Percentiles rank a stretch among this genome's conserved stretches.
phyloP scores from a whole-genome alignment of 2,329 filamentous ascomycete species.

The Arthroderma sp. region DNA sequence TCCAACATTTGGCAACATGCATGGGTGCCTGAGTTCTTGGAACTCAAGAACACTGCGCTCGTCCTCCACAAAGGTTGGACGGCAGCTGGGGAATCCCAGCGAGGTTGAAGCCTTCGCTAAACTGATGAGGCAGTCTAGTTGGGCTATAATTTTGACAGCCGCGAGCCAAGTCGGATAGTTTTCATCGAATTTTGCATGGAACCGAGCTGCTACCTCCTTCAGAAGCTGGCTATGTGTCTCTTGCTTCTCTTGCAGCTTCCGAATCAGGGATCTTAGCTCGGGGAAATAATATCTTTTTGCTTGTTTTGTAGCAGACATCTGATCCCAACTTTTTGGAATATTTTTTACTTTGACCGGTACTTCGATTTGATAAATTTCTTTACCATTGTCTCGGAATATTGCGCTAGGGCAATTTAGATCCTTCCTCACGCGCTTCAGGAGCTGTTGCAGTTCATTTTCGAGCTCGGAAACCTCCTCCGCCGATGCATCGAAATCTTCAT shows the following conservation, averaged over 20 bases:
- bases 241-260: slow-evolving; percentile 81
- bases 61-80: slow-evolving; percentile 73
- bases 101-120: slow-evolving; percentile 76
- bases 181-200: slow-evolving; percentile 78
- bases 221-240: slow-evolving; percentile 86
- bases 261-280: slow-evolving; percentile 68
- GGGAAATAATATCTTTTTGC: slow-evolving; percentile 91
- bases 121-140: slow-evolving; percentile 90
- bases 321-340: slow-evolving; percentile 75
- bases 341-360: slow-evolving; percentile 70
- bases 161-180: slow-evolving; percentile 76
- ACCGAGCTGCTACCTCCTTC: slow-evolving; percentile 68
- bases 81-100: slow-evolving; percentile 74
- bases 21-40: slow-evolving; percentile 82
- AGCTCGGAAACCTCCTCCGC: slow-evolving; percentile 63
- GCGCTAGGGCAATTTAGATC: slow-evolving; percentile 62
- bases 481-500: slow-evolving; percentile 82
- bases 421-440: slow-evolving; percentile 58
- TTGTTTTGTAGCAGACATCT: slow-evolving; percentile 85
- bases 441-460: slow-evolving; percentile 54
- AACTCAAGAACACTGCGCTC: slow-evolving; percentile 85
- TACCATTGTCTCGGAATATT: slow-evolving; percentile 74
- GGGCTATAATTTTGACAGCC: slow-evolving; percentile 78
- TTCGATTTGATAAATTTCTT: slow-evolving; percentile 94
- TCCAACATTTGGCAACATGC: slow-evolving; percentile 74